Evolutionary conservation across 805 yeast genomes (phyloP), one percentile per base, ranked within the genome.

Genomic region (Hanseniaspora mollemarum): DNA sequence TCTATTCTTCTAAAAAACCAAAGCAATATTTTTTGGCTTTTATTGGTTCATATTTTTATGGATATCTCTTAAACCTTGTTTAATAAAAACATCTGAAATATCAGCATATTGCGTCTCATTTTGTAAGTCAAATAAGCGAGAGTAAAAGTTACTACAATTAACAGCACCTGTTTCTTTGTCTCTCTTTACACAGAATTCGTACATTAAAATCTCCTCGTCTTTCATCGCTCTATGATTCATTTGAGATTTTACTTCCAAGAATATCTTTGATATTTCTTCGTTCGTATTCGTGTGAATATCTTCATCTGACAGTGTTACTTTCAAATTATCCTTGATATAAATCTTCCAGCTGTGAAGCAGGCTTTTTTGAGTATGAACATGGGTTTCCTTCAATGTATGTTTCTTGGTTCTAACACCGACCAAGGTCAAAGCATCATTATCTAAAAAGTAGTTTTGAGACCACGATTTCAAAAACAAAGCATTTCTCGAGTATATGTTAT

Each of bases 391-490:
- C 18, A 48, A 40, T 10, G 16, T 21, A 21, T 19, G 13, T 2
- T 8, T 32, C 2, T 29, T 28, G 4, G 40, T 16, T 40, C 51
- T 39, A 9, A 39, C 10, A 16, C 51, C 51, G 25, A 48, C 12
- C 2, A 48, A 19, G 7, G 51, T 33, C 31, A 15, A 13, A 5
- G 19, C 10, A 12, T 33, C 19, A 3, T 33, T 16, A 12, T 28
- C 41, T 10, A 48, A 13, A 16, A 48, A 33, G 16, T 39, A 48
- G 22, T 48, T 48, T n/a, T 48, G 51, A 25, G 45, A 28, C 51
- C 51, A 48, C 24, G 35, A 9, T 33, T 37, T 48, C 24, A 48
- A 32, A 24, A 6, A 25, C 18, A 39, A 25, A 6, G 15, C 32
- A 9, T 24, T 25, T 25, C 32, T 39, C 6, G 21, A 7, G 10